Evolutionary conservation across 768 basidiomycete genomes (phyloP).

Genomic region (Rhizopogon vesiculosus): DNA sequence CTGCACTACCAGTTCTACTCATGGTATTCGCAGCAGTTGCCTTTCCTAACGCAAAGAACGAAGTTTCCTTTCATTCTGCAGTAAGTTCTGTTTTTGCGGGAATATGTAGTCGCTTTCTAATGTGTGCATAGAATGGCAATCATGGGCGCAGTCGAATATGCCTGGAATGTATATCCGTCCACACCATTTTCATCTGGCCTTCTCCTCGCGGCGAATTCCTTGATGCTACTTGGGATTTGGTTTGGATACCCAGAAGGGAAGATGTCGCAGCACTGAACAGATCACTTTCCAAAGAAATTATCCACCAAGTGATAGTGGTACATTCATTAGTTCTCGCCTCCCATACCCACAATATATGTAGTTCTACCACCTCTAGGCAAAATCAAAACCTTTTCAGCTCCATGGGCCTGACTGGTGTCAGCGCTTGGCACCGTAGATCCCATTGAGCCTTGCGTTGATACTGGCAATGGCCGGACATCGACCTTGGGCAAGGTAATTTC

Average conservation of each 20-base stretch:
- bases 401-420: slow-evolving; percentile 82
- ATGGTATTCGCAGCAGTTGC: slow-evolving; percentile 93
- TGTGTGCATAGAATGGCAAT: slow-evolving; percentile 49
- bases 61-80: slow-evolving; percentile 56
- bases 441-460: slow-evolving; percentile 49
- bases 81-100: slow-evolving; percentile 35
- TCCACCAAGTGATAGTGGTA: background rate
- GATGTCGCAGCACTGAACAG: background rate
- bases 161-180: slow-evolving; percentile 88
- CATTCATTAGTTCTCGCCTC: slow-evolving; percentile 24
- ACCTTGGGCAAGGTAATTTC: slow-evolving; percentile 75
- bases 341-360: slow-evolving; percentile 80
- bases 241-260: slow-evolving; percentile 41
- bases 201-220: slow-evolving; percentile 45
- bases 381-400: slow-evolving; percentile 76
- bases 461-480: slow-evolving; percentile 53
- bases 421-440: slow-evolving; percentile 56
- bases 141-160: slow-evolving; percentile 66
- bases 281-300: background rate
- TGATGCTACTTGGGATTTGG: slow-evolving; percentile 54
- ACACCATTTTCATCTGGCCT: slow-evolving; percentile 59
- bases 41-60: slow-evolving; percentile 77
- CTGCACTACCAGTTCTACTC: slow-evolving; percentile 98
- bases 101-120: background rate
- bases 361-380: slow-evolving; percentile 79